Conservation (phyloP, 2,329 filamentous ascomycete species). For the Aureobasidium sp. region DNA sequence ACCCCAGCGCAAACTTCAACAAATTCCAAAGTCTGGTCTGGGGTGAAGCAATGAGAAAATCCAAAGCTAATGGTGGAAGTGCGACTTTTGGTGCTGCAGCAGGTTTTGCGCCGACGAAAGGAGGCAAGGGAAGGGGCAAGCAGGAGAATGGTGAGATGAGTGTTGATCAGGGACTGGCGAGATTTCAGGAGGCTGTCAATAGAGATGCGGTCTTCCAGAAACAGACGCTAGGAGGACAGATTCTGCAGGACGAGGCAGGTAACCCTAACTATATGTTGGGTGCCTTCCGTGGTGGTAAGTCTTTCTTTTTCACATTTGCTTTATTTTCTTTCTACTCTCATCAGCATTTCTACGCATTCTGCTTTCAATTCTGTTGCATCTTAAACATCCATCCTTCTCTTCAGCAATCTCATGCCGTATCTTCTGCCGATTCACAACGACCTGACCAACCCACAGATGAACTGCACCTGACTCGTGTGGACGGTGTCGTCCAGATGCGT, state of each 20-base stretch:
- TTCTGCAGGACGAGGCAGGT: conserved; percentile 60
- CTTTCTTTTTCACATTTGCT: not conserved
- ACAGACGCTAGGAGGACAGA: conserved; percentile 80
- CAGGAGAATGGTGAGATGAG: conserved; percentile 41
- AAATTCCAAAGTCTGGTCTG: conserved; percentile 73
- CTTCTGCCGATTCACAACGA: not conserved
- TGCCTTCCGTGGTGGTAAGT: conserved; percentile 60
- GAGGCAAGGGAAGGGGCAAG: conserved; percentile 22
- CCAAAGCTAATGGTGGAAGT: conserved; percentile 30
- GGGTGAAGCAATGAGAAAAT: conserved; percentile 63
- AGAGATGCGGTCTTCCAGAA: conserved; percentile 66
- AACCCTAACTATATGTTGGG: conserved; percentile 80
- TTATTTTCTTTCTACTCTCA: not conserved
- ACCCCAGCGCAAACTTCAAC: conserved; percentile 69
- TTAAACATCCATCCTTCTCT: not conserved
- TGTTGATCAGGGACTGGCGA: conserved; percentile 33
- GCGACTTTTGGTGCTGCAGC: conserved; percentile 41
- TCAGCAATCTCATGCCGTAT: not conserved
- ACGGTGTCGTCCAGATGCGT: conserved; percentile 77
- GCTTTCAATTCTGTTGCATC: too few species aligned
- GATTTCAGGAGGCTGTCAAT: conserved; percentile 62
- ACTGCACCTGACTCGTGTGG: conserved; percentile 77
- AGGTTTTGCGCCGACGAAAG: conserved; percentile 31
- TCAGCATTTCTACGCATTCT: not conserved
- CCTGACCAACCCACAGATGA: conserved; percentile 46